Evolutionary conservation across 2,329 filamentous ascomycete species (phyloP).

Genomic region (Cryphonectria japonica): DNA sequence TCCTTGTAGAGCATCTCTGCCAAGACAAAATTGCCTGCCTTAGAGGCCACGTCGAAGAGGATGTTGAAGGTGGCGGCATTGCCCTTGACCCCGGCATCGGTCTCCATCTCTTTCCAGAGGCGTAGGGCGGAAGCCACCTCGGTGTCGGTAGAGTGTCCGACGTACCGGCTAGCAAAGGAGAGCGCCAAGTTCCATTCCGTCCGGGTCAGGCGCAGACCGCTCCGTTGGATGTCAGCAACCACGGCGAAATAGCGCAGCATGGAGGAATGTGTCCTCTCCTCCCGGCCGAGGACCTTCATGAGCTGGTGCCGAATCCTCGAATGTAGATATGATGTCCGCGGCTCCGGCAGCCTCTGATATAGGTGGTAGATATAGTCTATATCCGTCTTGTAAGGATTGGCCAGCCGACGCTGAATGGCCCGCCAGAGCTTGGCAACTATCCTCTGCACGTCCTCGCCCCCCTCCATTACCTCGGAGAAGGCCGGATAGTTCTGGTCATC

Average conservation of each 20-base stretch:
- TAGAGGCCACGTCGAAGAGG: slow-evolving; percentile 85
- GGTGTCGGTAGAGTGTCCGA: slow-evolving; percentile 57
- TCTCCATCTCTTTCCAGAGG: slow-evolving; percentile 91
- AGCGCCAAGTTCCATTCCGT: slow-evolving; percentile 86
- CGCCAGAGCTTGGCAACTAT: slow-evolving; percentile 45
- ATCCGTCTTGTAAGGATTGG: slow-evolving; percentile 44
- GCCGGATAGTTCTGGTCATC: slow-evolving; percentile 54
- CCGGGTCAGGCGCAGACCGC: slow-evolving; percentile 68
- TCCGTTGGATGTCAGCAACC: slow-evolving; percentile 78
- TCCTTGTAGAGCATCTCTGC: slow-evolving; percentile 85
- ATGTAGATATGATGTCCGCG: slow-evolving; percentile 54
- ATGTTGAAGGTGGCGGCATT: slow-evolving; percentile 90
- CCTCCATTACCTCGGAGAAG: slow-evolving; percentile 43
- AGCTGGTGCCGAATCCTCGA: slow-evolving; percentile 62
- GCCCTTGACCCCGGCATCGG: slow-evolving; percentile 63
- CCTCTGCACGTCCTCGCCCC: slow-evolving; percentile 41
- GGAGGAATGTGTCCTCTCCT: slow-evolving; percentile 58
- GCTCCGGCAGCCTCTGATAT: slow-evolving; percentile 56
- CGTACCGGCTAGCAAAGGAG: slow-evolving; percentile 75
- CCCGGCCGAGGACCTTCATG: slow-evolving; percentile 69
- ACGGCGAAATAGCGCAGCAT: slow-evolving; percentile 85
- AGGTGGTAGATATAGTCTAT: slow-evolving; percentile 52
- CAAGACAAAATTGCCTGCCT: slow-evolving; percentile 79
- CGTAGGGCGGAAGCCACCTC: slow-evolving; percentile 72
- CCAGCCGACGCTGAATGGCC: slow-evolving; percentile 46